These are phyloP conservation scores for Eruca vesicaria DNA, from an alignment of 441 rosid genomes.

Conservation along the genomic window DNA sequence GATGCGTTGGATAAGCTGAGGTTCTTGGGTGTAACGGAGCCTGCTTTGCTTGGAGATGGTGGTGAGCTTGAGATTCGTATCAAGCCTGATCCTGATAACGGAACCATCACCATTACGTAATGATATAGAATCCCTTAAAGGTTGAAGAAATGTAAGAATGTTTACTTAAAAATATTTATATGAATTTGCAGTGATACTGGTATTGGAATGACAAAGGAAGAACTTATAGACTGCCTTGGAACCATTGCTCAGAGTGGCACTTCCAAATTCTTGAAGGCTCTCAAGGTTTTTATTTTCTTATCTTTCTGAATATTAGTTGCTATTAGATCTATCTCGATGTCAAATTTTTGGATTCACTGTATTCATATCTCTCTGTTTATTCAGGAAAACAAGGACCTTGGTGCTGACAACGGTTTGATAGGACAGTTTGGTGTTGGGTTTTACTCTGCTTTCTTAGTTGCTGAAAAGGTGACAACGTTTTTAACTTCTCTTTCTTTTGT, in stretches of 20 bases:
- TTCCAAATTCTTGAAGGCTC: conserved; percentile 84
- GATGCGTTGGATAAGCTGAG: conserved; percentile 98
- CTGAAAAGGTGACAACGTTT: conserved; percentile 64
- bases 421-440: conserved; percentile 99
- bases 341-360: neutral
- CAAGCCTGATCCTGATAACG: conserved; percentile 87
- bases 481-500: neutral
- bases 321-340: neutral
- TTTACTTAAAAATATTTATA: neutral
- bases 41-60: conserved; percentile 84
- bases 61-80: conserved; percentile 89
- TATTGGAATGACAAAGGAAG: conserved; percentile 95
- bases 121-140: neutral
- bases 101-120: conserved; percentile 80
- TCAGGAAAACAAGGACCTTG: conserved; percentile 90
- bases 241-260: conserved; percentile 99
- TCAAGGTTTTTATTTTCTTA: conserved; percentile 50
- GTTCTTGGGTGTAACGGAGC: conserved; percentile 93
- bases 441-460: conserved; percentile 95
- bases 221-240: conserved; percentile 94
- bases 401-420: conserved; percentile 81
- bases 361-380: neutral
- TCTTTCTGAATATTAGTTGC: neutral
- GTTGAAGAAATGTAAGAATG: neutral
- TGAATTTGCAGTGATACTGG: conserved; percentile 78